Conservation (phyloP, 306 rosid species). For the Quercus rubra region DNA sequence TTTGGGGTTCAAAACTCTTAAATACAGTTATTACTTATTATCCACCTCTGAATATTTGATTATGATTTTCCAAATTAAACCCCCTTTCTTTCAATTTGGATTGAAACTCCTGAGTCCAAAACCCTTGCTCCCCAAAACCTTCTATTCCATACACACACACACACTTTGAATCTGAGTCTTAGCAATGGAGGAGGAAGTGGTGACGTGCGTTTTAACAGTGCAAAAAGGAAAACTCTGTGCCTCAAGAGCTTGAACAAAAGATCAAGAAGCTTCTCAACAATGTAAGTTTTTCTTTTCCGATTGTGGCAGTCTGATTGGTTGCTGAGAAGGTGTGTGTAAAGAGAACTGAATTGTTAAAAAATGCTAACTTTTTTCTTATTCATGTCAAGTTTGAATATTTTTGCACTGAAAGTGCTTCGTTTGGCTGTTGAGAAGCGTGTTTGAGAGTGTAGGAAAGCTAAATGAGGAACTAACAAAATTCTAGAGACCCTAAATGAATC, state of each 20-base stretch:
- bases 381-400: background rate
- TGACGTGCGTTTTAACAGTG: conserved; percentile 65
- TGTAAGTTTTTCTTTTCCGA: conserved; percentile 24
- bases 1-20: too few relatives aligned
- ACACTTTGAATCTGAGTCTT: background rate
- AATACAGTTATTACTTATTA: too few relatives aligned
- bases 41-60: too few relatives aligned
- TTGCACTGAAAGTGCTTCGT: background rate
- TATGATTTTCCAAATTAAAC: too few relatives aligned
- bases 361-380: background rate
- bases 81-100: too few relatives aligned
- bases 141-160: background rate
- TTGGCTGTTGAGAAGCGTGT: background rate
- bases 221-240: conserved; percentile 65
- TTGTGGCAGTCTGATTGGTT: background rate
- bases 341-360: background rate
- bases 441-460: background rate
- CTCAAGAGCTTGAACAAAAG: conserved; percentile 68
- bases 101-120: background rate
- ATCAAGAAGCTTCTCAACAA: conserved; percentile 66
- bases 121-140: background rate
- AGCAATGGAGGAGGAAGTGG: conserved; percentile 32
- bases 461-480: too few relatives aligned
- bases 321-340: background rate
- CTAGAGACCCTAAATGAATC: background rate